Percentiles rank a stretch among this genome's conserved stretches.
These are phyloP conservation scores for Talaromyces sp. DNA, from an alignment of 2,329 filamentous ascomycete genomes.

Conservation along the genomic window DNA sequence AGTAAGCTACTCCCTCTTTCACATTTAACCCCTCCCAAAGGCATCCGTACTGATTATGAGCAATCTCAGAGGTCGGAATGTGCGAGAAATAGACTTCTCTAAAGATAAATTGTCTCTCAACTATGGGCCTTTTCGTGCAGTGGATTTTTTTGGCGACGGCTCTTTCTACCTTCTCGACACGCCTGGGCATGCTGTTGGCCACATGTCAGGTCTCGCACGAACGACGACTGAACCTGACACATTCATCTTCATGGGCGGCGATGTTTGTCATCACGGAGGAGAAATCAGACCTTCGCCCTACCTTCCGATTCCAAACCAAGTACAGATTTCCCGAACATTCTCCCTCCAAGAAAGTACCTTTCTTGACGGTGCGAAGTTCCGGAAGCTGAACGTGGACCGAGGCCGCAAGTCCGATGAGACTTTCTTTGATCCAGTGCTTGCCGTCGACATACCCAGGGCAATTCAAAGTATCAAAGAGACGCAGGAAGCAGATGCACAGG, in stretches of 20 bases:
- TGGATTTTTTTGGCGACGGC: conserved; percentile 32
- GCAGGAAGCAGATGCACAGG: conserved; percentile 26
- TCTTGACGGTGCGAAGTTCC: conserved; percentile 2
- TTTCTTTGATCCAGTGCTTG: conserved; percentile 12
- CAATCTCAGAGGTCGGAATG: neutral
- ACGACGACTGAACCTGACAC: conserved; percentile 21
- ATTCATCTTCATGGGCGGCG: conserved; percentile 53
- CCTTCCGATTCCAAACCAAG: conserved; percentile 34
- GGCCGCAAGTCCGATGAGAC: conserved; percentile 2
- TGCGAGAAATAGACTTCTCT: conserved; percentile 8
- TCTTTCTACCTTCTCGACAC: conserved; percentile 31
- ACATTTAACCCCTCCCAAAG: no score
- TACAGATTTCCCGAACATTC: neutral
- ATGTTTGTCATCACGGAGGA: conserved; percentile 46
- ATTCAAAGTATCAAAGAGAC: conserved; percentile 6
- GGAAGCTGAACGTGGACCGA: neutral
- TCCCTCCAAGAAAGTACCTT: neutral
- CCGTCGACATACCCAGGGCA: neutral
- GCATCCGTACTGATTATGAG: neutral
- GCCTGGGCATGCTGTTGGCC: conserved; percentile 27
- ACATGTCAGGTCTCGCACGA: conserved; percentile 28
- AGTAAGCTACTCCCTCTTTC: conserved; percentile 25
- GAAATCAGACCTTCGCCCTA: conserved; percentile 47
- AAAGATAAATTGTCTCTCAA: conserved; percentile 29
- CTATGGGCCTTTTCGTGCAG: conserved; percentile 26